A percentile compares a stretch with the other conserved stretches of the same genome.
phyloP scores from a whole-genome alignment of 257 asterid genomes.

The Solanum bukasovii region DNA sequence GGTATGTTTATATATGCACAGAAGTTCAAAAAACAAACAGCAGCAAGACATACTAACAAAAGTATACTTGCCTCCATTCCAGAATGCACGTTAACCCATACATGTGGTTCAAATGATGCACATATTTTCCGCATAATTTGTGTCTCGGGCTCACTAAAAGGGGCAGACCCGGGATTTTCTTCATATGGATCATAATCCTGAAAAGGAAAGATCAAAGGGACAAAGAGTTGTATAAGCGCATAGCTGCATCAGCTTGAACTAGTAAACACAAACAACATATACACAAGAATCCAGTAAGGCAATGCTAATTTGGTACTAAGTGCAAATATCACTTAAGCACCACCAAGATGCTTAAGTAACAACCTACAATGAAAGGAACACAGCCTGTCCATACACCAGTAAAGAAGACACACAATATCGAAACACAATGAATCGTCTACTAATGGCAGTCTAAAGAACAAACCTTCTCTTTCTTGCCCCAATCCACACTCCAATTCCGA shows the following conservation, averaged over 20 bases:
- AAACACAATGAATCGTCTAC: neutral
- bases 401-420: no score
- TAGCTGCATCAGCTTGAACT: neutral
- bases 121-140: constrained; percentile 82
- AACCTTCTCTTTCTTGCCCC: constrained; percentile 99
- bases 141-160: constrained; percentile 96
- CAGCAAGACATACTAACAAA: constrained; percentile 2
- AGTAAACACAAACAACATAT: neutral
- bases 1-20: neutral
- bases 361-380: no score
- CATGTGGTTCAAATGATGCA: constrained; percentile 80
- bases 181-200: constrained; percentile 96
- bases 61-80: constrained; percentile 82
- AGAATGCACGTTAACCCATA: constrained; percentile 99
- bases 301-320: neutral
- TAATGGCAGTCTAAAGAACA: neutral
- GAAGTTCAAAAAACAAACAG: neutral
- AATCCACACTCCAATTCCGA: constrained; percentile 93
- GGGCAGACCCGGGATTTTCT: constrained; percentile 88
- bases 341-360: no score
- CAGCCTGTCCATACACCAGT: no score
- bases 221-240: constrained; percentile 13
- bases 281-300: neutral
- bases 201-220: neutral
- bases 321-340: neutral